These are phyloP conservation scores for Coleophoma eucalyptorum DNA, from an alignment of 2,329 filamentous ascomycete species.

Conservation along the genomic window DNA sequence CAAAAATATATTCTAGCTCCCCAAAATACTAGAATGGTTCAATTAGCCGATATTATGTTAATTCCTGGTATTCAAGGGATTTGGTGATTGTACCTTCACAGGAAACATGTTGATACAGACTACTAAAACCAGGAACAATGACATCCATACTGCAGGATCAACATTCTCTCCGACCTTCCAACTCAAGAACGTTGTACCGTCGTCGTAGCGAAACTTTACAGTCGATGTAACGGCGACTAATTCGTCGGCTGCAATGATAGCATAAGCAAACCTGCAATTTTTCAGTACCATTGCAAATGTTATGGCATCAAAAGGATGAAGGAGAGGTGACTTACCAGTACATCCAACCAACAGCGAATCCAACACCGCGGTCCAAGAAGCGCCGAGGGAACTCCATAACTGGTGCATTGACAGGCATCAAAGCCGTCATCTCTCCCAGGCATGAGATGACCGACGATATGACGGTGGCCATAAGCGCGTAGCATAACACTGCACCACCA, in stretches of 20 bases:
- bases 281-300: not conserved
- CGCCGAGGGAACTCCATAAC: conserved; percentile 34
- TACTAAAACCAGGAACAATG: conserved; percentile 31
- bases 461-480: conserved; percentile 37
- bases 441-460: conserved; percentile 39
- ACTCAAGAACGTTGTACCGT: conserved; percentile 28
- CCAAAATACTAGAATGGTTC: conserved; percentile 20
- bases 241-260: conserved; percentile 31
- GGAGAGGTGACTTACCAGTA: conserved; percentile 27
- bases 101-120: conserved; percentile 32
- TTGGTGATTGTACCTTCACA: conserved; percentile 24
- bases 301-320: not conserved
- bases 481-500: conserved; percentile 34
- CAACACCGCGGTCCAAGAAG: conserved; percentile 32
- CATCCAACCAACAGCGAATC: conserved; percentile 35
- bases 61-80: too few relatives aligned
- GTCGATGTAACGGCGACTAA: conserved; percentile 31
- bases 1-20: conserved; percentile 35
- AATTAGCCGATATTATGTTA: not conserved
- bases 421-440: conserved; percentile 35
- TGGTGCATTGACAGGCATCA: conserved; percentile 35
- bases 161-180: conserved; percentile 30
- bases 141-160: conserved; percentile 34
- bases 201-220: conserved; percentile 32
- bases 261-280: conserved; percentile 32